A percentile compares a stretch with the other conserved stretches of the same genome.
Conservation (phyloP, 768 basidiomycete genomes). For the Thelephora ganbajun region DNA sequence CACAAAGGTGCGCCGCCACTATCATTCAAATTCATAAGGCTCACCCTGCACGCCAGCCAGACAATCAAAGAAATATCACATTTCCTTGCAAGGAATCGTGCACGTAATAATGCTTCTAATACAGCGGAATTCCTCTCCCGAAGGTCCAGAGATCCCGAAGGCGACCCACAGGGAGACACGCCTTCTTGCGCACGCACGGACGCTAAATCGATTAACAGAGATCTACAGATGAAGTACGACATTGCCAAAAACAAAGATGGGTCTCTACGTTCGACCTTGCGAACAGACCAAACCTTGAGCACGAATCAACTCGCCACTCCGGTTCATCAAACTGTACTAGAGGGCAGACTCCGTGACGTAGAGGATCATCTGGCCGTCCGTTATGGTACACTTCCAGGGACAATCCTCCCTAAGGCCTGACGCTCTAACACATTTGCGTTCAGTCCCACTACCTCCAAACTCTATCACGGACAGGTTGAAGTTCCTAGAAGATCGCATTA, state of each 20-base stretch:
- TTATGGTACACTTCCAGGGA: constrained; percentile 35
- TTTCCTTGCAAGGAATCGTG: constrained; percentile 57
- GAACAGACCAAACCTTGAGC: constrained; percentile 11
- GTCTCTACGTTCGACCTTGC: constrained; percentile 48
- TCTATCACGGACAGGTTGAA: constrained; percentile 51
- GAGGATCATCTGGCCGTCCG: constrained; percentile 62
- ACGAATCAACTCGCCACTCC: background rate
- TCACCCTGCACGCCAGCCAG: constrained; percentile 15
- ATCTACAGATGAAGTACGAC: constrained; percentile 76
- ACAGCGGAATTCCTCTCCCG: constrained; percentile 55
- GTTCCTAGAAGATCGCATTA: constrained; percentile 65
- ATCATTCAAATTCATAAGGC: background rate
- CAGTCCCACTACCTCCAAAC: constrained; percentile 61
- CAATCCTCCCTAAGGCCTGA: background rate
- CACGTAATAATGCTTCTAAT: constrained; percentile 66
- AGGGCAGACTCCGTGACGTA: constrained; percentile 49
- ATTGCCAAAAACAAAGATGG: constrained; percentile 78
- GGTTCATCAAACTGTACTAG: constrained; percentile 36
- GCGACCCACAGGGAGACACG: constrained; percentile 11
- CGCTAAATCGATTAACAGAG: constrained; percentile 55
- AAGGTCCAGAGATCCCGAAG: constrained; percentile 21
- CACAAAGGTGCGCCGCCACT: constrained; percentile 47
- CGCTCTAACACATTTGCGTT: background rate
- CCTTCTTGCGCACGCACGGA: constrained; percentile 65
- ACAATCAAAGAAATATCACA: constrained; percentile 57